phyloP scores from a whole-genome alignment of 306 rosid genomes.

The Cucurbita ficifolia region DNA sequence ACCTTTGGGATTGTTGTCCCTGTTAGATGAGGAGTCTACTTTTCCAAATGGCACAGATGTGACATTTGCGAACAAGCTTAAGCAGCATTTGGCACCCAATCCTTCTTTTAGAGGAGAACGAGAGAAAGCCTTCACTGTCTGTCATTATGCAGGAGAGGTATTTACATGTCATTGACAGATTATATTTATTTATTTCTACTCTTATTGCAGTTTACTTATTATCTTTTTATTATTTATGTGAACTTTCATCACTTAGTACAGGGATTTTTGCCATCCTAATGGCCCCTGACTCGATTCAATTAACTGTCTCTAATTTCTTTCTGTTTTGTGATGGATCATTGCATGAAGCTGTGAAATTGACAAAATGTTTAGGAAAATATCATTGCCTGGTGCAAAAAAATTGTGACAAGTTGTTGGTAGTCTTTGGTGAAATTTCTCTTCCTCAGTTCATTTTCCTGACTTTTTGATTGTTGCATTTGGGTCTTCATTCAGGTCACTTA shows the following conservation, averaged over 20 bases:
- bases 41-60: constrained; percentile 93
- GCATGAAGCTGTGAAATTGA: not conserved
- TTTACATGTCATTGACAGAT: constrained; percentile 1
- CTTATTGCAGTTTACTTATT: not conserved
- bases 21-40: constrained; percentile 94
- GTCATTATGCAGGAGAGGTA: constrained; percentile 99
- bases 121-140: constrained; percentile 66
- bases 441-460: constrained; percentile 15
- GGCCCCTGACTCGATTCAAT: not conserved
- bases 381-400: not conserved
- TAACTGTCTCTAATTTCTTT: not conserved
- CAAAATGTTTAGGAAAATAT: not conserved
- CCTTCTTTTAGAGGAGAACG: constrained; percentile 86
- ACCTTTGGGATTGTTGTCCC: constrained; percentile 88
- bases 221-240: not conserved
- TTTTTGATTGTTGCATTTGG: constrained; percentile 25
- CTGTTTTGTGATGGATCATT: not conserved
- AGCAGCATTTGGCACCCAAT: constrained; percentile 73
- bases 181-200: not conserved
- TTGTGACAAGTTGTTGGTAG: not conserved
- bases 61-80: constrained; percentile 88
- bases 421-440: not conserved
- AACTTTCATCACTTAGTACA: not conserved
- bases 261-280: not conserved
- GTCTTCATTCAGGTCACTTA: constrained; percentile 64